These are phyloP conservation scores for Pyricularia sp. DNA, from an alignment of 2,329 filamentous ascomycete species.

Conservation along the genomic window DNA sequence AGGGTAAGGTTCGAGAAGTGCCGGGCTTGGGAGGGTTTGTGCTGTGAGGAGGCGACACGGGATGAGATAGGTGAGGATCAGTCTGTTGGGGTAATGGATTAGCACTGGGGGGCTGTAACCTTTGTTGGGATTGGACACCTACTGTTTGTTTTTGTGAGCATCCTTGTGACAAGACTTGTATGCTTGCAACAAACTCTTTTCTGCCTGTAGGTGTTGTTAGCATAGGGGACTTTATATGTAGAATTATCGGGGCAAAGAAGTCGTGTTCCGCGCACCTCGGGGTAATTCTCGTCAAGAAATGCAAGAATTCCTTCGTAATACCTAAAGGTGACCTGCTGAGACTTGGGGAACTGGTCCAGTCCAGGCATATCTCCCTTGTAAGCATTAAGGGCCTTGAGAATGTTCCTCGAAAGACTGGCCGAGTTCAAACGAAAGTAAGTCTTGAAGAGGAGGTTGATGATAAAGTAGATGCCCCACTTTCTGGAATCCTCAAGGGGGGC, in stretches of 20 bases:
- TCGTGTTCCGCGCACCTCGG: conserved; percentile 37
- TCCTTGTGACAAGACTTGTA: conserved; percentile 68
- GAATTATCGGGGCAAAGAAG: not conserved
- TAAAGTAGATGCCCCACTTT: conserved; percentile 96
- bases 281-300: conserved; percentile 90
- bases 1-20: conserved; percentile 63
- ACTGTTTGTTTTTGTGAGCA: conserved; percentile 70
- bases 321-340: conserved; percentile 88
- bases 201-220: conserved; percentile 39
- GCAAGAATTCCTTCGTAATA: conserved; percentile 91
- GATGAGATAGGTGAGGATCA: conserved; percentile 89
- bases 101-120: not conserved
- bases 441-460: conserved; percentile 92
- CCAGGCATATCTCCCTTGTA: conserved; percentile 68
- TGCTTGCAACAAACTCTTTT: conserved; percentile 66
- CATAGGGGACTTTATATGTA: not conserved
- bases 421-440: conserved; percentile 95
- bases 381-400: conserved; percentile 71
- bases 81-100: conserved; percentile 30
- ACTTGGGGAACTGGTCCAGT: conserved; percentile 67
- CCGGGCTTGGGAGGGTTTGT: conserved; percentile 64
- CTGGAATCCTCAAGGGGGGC: conserved; percentile 64
- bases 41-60: conserved; percentile 83
- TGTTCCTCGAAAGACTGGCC: conserved; percentile 77
- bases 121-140: conserved; percentile 16